Percentiles rank a stretch among this genome's conserved stretches.
These are phyloP conservation scores for Leccinum pachyderme DNA, from an alignment of 1,284 basidiomycete species.

Conservation along the genomic window DNA sequence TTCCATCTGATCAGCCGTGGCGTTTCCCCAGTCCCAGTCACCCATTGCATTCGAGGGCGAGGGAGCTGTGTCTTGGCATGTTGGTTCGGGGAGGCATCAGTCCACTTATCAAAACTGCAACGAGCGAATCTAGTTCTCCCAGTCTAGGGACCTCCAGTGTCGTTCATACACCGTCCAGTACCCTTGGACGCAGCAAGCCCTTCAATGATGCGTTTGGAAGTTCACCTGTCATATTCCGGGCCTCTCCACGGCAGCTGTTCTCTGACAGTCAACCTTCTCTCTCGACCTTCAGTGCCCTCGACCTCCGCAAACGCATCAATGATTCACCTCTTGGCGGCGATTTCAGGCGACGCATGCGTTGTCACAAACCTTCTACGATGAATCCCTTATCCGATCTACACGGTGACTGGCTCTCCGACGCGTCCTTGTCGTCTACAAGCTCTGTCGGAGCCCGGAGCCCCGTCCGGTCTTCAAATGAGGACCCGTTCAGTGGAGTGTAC, in stretches of 20 bases:
- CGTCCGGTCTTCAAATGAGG: constrained; percentile 28
- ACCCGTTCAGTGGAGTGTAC: constrained; percentile 35
- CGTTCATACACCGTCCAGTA: constrained; percentile 31
- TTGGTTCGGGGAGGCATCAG: constrained; percentile 45
- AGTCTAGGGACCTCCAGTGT: constrained; percentile 29
- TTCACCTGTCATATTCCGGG: constrained; percentile 35
- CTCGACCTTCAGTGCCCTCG: constrained; percentile 24
- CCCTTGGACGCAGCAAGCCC: constrained; percentile 24
- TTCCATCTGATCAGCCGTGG: constrained; percentile 74
- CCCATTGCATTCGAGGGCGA: constrained; percentile 58
- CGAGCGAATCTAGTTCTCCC: constrained; percentile 32
- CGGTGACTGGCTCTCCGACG: constrained; percentile 46
- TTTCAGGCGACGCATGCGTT: constrained; percentile 28
- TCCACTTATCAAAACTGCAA: constrained; percentile 34
- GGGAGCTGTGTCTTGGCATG: constrained; percentile 63
- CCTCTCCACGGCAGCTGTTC: constrained; percentile 41
- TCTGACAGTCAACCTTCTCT: constrained; percentile 34
- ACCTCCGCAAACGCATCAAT: constrained; percentile 35
- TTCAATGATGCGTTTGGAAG: constrained; percentile 34
- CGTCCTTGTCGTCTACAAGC: constrained; percentile 33
- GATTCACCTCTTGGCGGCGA: constrained; percentile 33
- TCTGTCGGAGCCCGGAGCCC: constrained; percentile 22
- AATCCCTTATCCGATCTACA: constrained; percentile 41
- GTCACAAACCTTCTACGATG: constrained; percentile 36
- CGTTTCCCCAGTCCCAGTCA: constrained; percentile 70